Conservation (phyloP, 352 stramenopile species). For the Saprolegnia diclina region DNA sequence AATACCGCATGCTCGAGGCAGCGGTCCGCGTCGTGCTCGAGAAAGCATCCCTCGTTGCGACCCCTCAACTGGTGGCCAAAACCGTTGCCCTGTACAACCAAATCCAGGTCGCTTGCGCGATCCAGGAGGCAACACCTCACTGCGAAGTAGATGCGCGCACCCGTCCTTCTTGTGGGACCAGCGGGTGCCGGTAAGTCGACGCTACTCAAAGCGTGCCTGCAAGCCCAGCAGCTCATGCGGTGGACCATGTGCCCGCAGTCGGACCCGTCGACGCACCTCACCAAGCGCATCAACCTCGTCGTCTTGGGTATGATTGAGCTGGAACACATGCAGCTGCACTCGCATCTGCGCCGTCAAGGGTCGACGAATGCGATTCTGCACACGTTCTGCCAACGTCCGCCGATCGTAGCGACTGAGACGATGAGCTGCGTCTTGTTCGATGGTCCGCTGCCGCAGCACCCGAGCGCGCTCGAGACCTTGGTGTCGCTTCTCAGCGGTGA, state of each 20-base stretch:
- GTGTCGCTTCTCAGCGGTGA: neutral
- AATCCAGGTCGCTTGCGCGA: too few relatives aligned
- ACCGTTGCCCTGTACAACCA: neutral
- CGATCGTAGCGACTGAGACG: neutral
- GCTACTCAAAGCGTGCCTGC: neutral
- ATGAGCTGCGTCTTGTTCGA: conserved; percentile 13
- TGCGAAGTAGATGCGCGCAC: neutral
- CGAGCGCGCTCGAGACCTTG: neutral
- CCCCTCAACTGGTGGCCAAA: conserved; percentile 2
- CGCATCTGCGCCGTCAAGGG: neutral
- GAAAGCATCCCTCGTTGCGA: neutral
- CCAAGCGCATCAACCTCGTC: neutral
- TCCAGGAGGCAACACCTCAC: too few relatives aligned
- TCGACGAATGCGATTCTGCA: neutral
- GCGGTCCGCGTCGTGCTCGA: conserved; percentile 10
- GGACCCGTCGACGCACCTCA: neutral
- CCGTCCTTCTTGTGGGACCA: neutral
- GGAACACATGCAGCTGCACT: neutral
- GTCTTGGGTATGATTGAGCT: neutral
- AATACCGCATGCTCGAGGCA: conserved; percentile 8
- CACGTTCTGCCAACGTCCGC: neutral
- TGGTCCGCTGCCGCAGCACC: neutral
- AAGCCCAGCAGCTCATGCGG: neutral
- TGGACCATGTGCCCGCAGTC: neutral
- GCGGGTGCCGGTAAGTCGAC: conserved; percentile 4